Conservation (phyloP, 345 rosid species). For the Excoecaria agallocha region DNA sequence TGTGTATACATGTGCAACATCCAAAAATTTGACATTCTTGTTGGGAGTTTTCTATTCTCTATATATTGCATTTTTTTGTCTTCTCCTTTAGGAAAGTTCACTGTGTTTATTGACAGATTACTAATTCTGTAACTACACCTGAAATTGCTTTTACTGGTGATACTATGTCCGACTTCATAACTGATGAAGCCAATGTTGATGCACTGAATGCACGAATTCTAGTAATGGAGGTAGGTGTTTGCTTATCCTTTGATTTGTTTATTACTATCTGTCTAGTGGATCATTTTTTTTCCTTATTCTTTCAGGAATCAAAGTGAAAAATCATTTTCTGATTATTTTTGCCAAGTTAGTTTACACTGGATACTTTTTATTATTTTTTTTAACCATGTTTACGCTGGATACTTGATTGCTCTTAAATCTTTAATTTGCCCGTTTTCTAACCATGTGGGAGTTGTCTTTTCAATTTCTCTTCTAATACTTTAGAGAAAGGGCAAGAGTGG, state of each 20-base stretch:
- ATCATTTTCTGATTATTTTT: neutral
- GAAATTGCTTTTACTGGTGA: constrained; percentile 98
- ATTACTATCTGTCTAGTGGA: neutral
- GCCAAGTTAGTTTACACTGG: neutral
- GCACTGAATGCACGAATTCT: constrained; percentile 79
- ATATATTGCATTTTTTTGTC: neutral
- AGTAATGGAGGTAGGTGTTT: constrained; percentile 70
- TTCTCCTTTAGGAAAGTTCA: neutral
- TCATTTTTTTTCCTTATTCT: neutral
- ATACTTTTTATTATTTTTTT: neutral
- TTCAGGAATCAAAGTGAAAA: neutral
- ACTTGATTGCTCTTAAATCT: neutral
- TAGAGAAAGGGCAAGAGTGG: neutral
- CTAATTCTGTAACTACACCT: constrained; percentile 53
- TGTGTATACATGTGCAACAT: neutral
- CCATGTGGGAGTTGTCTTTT: neutral
- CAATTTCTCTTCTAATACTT: neutral
- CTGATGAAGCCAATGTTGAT: constrained; percentile 59
- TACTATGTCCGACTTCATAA: constrained; percentile 72
- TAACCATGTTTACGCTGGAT: neutral
- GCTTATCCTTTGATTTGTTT: neutral
- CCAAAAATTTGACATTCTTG: neutral
- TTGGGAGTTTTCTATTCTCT: neutral
- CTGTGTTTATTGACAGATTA: constrained; percentile 58
- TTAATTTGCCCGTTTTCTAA: neutral